Evolutionary conservation across 176 grass and related monocot species (phyloP), one percentile per base, ranked within the genome.

Genomic region (Carex myosuroides): DNA sequence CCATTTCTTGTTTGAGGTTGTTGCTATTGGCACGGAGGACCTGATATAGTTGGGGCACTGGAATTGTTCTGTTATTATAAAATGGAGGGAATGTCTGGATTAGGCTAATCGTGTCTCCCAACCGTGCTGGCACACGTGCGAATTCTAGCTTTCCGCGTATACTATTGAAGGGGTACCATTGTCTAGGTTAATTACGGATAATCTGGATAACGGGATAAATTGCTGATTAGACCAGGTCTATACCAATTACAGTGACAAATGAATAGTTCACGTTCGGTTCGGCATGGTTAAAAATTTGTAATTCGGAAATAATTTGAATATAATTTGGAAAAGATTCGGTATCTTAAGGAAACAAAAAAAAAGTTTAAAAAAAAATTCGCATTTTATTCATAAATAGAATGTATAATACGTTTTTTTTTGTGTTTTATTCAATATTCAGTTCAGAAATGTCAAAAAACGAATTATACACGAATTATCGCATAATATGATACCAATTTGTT

Each of bases 201-300:
- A 62, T 82, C 21, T 48, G 61, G 80, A 68, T 82, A 65, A 67
- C 21, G 26, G 41, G 80, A 52, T 82, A 65, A 67, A 50, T 54
- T 44, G 21, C 20, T 14, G 60, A 65, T 3, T 66, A 26, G 17
- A 65, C 61, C 60, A 46, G 32, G 58, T 81, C 79, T 62, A 63
- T 46, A 8, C 42, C 35, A 37, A 24, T 24, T 24, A 26, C 26
- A 26, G 26, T 26, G 26, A 35, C 3, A 35, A 35, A 35, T 35
- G n/a, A n/a, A n/a, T n/a, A n/a, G n/a, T n/a, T n/a, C n/a, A n/a
- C n/a, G n/a, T n/a, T n/a, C n/a, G n/a, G n/a, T n/a, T n/a, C n/a
- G n/a, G n/a, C n/a, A n/a, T n/a, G 3, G 2, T 3, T 35, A 3
- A 33, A 33, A 35, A 4, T 35, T 35, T 3, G 3, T 35, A 0